Conservation (phyloP, 2,329 filamentous ascomycete species). For the Cladosporium halotolerans region DNA sequence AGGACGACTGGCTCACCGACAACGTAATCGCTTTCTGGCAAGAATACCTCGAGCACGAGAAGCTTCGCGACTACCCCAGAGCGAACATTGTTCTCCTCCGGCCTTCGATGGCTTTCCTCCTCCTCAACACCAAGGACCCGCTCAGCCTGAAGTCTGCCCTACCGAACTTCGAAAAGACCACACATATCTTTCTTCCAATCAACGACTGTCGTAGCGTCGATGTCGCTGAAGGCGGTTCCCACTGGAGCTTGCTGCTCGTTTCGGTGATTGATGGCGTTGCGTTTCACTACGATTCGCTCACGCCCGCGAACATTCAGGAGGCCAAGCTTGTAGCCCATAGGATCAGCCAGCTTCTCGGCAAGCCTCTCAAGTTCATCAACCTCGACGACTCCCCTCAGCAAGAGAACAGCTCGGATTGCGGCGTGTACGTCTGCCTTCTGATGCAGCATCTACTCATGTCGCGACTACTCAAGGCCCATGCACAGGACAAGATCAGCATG, state of each 20-base stretch:
- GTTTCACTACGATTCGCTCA: slow-evolving; percentile 92
- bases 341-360: slow-evolving; percentile 61
- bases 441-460: slow-evolving; percentile 93
- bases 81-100: slow-evolving; percentile 85
- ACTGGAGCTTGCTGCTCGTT: slow-evolving; percentile 92
- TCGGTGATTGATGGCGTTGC: slow-evolving; percentile 81
- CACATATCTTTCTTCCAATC: slow-evolving; percentile 92
- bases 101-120: slow-evolving; percentile 85
- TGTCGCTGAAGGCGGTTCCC: slow-evolving; percentile 79
- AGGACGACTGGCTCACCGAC: slow-evolving; percentile 93
- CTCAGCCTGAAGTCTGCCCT: slow-evolving; percentile 59
- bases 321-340: slow-evolving; percentile 64
- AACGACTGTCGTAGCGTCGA: slow-evolving; percentile 77
- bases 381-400: slow-evolving; percentile 84
- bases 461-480: slow-evolving; percentile 70
- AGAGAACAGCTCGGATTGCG: slow-evolving; percentile 87
- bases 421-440: slow-evolving; percentile 88
- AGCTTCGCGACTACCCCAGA: slow-evolving; percentile 70
- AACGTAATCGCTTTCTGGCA: slow-evolving; percentile 98
- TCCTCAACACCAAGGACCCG: slow-evolving; percentile 65
- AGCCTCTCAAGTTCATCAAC: slow-evolving; percentile 67
- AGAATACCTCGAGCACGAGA: slow-evolving; percentile 89
- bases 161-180: slow-evolving; percentile 71
- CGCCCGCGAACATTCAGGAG: slow-evolving; percentile 67
- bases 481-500: slow-evolving; percentile 86